Percentiles rank a stretch among this genome's conserved stretches.
Evolutionary conservation across 805 yeast species (phyloP).

Genomic region (Candida caryicola): DNA sequence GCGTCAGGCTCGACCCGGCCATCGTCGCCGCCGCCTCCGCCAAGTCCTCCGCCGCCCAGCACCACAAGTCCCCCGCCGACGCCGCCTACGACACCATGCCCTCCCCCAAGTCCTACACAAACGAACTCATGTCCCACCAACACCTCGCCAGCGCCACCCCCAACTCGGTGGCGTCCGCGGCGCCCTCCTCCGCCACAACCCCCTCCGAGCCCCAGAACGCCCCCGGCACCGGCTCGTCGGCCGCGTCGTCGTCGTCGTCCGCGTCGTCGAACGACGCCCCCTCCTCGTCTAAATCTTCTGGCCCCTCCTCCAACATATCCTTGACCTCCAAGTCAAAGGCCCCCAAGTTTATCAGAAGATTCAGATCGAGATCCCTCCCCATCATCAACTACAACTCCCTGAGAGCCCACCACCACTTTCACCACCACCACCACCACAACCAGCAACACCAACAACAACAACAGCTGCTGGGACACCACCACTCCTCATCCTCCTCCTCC

Average conservation of each 20-base stretch:
- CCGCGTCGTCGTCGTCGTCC: conserved; percentile 1
- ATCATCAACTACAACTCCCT: conserved; percentile 34
- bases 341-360: conserved; percentile 34
- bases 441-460: conserved; percentile 7
- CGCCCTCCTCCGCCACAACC: neutral
- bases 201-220: neutral
- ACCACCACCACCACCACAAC: conserved; percentile 8
- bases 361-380: conserved; percentile 41
- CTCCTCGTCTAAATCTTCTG: conserved; percentile 7
- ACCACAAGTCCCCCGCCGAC: conserved; percentile 7
- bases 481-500: conserved; percentile 9
- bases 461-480: conserved; percentile 11
- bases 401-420: conserved; percentile 19
- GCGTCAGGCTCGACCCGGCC: conserved; percentile 20
- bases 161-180: neutral
- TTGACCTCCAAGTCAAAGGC: conserved; percentile 17
- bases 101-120: conserved; percentile 9
- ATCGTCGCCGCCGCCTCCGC: conserved; percentile 14
- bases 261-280: neutral
- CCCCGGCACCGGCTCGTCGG: neutral
- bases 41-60: conserved; percentile 11
- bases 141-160: conserved; percentile 3
- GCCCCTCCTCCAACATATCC: conserved; percentile 1
- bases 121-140: conserved; percentile 7
- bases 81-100: conserved; percentile 10